phyloP scores from a whole-genome alignment of 345 rosid genomes.

The Passiflora organensis region DNA sequence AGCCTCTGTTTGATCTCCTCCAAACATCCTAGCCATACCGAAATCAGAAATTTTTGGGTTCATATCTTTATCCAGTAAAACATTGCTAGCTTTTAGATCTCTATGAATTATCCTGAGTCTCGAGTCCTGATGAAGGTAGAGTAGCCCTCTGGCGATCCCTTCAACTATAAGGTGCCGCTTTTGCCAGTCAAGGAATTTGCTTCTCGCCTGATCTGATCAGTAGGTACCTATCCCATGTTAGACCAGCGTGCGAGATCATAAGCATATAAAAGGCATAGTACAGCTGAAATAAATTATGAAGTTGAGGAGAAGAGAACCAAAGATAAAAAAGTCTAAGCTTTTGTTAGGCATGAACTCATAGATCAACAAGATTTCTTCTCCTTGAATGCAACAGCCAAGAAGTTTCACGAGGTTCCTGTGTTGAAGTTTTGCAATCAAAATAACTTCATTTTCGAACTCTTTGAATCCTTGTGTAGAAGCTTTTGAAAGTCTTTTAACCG shows the following conservation, averaged over 20 bases:
- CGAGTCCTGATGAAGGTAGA: constrained; percentile 38
- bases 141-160: constrained; percentile 37
- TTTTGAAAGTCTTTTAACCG: constrained; percentile 42
- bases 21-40: neutral
- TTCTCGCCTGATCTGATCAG: constrained; percentile 20
- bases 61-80: constrained; percentile 12
- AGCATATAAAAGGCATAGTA: too few relatives aligned
- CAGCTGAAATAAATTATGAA: too few relatives aligned
- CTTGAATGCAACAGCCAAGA: constrained; percentile 27
- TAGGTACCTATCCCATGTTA: neutral
- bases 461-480: constrained; percentile 38
- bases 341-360: constrained; percentile 30
- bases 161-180: constrained; percentile 30
- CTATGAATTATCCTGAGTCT: constrained; percentile 16
- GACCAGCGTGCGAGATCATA: neutral
- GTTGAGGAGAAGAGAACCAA: constrained; percentile 13
- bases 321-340: constrained; percentile 34
- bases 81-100: constrained; percentile 22
- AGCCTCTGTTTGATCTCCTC: neutral
- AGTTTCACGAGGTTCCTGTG: constrained; percentile 48
- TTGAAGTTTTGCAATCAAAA: constrained; percentile 41
- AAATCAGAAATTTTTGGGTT: constrained; percentile 9
- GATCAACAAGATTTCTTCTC: constrained; percentile 22
- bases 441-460: constrained; percentile 46
- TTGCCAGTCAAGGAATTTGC: constrained; percentile 28